phyloP scores from a whole-genome alignment of 495 filamentous ascomycete genomes.

The Neurospora sublineolata region DNA sequence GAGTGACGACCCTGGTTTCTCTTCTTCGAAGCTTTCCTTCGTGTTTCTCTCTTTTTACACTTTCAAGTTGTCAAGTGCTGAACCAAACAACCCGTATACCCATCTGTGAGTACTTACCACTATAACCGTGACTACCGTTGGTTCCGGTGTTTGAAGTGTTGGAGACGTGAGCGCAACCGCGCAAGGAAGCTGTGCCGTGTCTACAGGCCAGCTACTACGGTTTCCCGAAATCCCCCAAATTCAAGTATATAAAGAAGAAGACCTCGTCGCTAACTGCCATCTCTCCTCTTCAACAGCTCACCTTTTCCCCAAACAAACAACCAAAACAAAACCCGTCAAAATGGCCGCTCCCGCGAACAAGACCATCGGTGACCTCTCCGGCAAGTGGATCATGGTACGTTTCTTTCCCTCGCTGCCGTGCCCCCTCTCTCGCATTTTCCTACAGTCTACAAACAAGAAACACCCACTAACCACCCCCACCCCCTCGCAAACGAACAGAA shows the following conservation, averaged over 20 bases:
- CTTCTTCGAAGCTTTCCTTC: not conserved
- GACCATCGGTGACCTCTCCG: slow-evolving; percentile 63
- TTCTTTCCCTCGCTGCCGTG: not conserved
- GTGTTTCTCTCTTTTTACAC: not conserved
- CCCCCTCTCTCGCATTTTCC: too few relatives aligned
- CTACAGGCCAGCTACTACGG: not conserved
- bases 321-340: slow-evolving; percentile 15
- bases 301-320: not conserved
- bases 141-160: not conserved
- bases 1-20: not conserved
- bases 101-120: not conserved
- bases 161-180: not conserved
- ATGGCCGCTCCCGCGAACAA: slow-evolving; percentile 76
- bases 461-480: not conserved
- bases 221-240: not conserved
- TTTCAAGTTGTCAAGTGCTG: not conserved
- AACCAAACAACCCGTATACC: not conserved
- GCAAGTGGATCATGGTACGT: slow-evolving; percentile 69
- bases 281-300: not conserved
- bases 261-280: not conserved
- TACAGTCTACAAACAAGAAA: too few relatives aligned
- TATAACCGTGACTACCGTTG: not conserved
- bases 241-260: not conserved
- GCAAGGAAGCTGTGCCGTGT: not conserved
- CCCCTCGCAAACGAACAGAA: slow-evolving; percentile 50